phyloP scores from a whole-genome alignment of 2,329 filamentous ascomycete genomes.

The Graphilbum sp. region DNA sequence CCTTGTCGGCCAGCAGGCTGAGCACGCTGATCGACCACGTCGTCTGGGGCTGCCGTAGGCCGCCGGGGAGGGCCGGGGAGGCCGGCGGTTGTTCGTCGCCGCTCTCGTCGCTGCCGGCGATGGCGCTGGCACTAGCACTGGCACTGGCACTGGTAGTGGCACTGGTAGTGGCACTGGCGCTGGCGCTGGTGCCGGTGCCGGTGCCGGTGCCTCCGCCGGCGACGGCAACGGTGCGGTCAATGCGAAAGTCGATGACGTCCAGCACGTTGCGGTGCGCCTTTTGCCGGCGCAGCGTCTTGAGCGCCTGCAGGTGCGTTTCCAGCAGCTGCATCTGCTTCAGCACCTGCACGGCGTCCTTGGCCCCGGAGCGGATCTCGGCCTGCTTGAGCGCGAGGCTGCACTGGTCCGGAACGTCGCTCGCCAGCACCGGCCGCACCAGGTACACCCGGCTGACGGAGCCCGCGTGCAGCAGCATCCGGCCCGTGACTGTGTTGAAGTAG shows the following conservation, averaged over 20 bases:
- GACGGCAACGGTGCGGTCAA: conserved; percentile 29
- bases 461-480: conserved; percentile 47
- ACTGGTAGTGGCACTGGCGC: background rate
- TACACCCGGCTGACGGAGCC: conserved; percentile 53
- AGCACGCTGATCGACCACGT: conserved; percentile 62
- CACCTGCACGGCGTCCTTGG: conserved; percentile 43
- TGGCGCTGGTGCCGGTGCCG: background rate
- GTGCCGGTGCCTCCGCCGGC: background rate
- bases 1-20: conserved; percentile 63
- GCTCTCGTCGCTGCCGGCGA: background rate
- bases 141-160: background rate
- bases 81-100: background rate
- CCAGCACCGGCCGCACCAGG: conserved; percentile 52
- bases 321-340: conserved; percentile 63
- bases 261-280: conserved; percentile 69
- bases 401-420: conserved; percentile 34
- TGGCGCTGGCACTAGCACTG: background rate
- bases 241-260: conserved; percentile 68
- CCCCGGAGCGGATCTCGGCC: conserved; percentile 39
- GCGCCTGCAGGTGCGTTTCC: conserved; percentile 57
- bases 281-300: conserved; percentile 59
- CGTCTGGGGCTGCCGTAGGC: conserved; percentile 17
- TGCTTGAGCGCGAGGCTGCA: conserved; percentile 62
- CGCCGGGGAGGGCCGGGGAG: background rate
- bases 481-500: conserved; percentile 54